phyloP scores from a whole-genome alignment of 306 rosid genomes.

The Vigna trinervia region DNA sequence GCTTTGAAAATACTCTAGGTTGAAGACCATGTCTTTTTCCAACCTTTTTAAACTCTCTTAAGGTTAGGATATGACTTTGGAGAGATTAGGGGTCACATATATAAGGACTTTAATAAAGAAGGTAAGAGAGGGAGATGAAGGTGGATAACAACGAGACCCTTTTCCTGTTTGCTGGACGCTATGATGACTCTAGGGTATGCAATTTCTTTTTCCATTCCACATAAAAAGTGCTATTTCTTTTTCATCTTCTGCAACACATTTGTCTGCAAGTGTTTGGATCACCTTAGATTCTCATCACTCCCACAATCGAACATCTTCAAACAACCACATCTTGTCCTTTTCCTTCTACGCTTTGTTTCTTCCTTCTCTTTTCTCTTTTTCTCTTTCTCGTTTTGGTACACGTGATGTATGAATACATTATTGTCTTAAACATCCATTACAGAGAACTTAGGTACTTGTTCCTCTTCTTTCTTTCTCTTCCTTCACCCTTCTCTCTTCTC shows the following conservation, averaged over 20 bases:
- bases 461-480: slow-evolving; percentile 43
- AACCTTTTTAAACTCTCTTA: slow-evolving; percentile 37
- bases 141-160: slow-evolving; percentile 15
- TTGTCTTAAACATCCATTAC: slow-evolving; percentile 22
- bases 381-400: slow-evolving; percentile 26
- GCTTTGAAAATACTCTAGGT: slow-evolving; percentile 40
- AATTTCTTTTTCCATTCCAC: slow-evolving; percentile 46
- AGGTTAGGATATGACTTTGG: slow-evolving; percentile 38
- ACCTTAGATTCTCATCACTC: slow-evolving; percentile 59
- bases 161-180: slow-evolving; percentile 37
- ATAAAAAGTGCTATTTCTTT: slow-evolving; percentile 52
- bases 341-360: slow-evolving; percentile 49
- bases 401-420: slow-evolving; percentile 40
- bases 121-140: slow-evolving; percentile 32
- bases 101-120: slow-evolving; percentile 21
- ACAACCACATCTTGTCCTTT: slow-evolving; percentile 56
- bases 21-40: slow-evolving; percentile 43
- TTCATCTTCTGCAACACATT: slow-evolving; percentile 53
- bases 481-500: slow-evolving; percentile 26
- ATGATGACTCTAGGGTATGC: slow-evolving; percentile 43
- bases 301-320: slow-evolving; percentile 49
- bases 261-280: slow-evolving; percentile 65
- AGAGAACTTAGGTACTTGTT: slow-evolving; percentile 38
- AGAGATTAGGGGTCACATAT: slow-evolving; percentile 33
- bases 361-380: slow-evolving; percentile 13